These are phyloP conservation scores for Cnidoscolus chayamansa DNA, from an alignment of 441 rosid species.

Conservation along the genomic window DNA sequence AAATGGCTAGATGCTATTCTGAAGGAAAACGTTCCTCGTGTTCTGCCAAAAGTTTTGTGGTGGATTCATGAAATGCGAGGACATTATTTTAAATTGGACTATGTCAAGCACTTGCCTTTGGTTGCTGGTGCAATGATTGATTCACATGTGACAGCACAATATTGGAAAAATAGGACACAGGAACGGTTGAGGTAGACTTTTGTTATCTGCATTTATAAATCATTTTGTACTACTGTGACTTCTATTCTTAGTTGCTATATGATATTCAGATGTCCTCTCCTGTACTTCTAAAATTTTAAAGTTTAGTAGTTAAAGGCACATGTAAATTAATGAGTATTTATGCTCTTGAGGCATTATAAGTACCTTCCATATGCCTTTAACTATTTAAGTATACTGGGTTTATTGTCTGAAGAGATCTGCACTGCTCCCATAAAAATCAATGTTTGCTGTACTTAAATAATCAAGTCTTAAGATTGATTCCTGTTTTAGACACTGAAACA, in stretches of 20 bases:
- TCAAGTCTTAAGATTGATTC: not conserved
- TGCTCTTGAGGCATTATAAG: not conserved
- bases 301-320: not conserved
- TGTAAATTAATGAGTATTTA: not conserved
- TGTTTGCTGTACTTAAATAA: too few species aligned
- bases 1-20: slow-evolving; percentile 83
- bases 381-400: not conserved
- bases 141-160: slow-evolving; percentile 78
- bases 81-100: slow-evolving; percentile 75
- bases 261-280: not conserved
- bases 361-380: not conserved
- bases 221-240: not conserved
- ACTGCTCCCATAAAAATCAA: not conserved
- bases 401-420: not conserved
- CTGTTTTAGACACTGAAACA: not conserved
- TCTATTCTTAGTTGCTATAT: not conserved
- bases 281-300: not conserved
- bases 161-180: slow-evolving; percentile 74
- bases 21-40: slow-evolving; percentile 55
- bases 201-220: not conserved
- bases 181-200: slow-evolving; percentile 48
- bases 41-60: slow-evolving; percentile 79
- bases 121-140: slow-evolving; percentile 94
- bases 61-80: slow-evolving; percentile 99
- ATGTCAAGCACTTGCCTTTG: slow-evolving; percentile 82